These are phyloP conservation scores for Hypoxylon rickii DNA, from an alignment of 495 filamentous ascomycete genomes.

Conservation along the genomic window DNA sequence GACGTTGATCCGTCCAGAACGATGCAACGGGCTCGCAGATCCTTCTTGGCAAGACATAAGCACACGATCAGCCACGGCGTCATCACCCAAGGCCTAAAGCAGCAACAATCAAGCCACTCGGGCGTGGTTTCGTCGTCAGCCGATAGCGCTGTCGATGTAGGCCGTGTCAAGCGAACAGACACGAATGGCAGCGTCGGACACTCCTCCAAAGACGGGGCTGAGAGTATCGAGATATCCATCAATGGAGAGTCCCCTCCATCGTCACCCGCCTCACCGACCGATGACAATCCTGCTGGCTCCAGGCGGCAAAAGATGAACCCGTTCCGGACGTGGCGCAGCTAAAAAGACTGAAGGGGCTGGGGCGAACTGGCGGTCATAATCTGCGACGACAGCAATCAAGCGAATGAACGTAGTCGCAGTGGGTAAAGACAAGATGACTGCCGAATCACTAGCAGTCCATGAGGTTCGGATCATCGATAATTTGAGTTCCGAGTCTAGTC, in stretches of 20 bases:
- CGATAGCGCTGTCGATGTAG: slow-evolving; percentile 25
- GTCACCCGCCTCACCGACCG: slow-evolving; percentile 10
- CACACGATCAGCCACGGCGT: slow-evolving; percentile 30
- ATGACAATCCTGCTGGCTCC: slow-evolving; percentile 18
- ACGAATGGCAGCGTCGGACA: slow-evolving; percentile 23
- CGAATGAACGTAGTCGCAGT: neutral
- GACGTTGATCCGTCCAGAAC: slow-evolving; percentile 37
- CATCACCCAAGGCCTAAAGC: slow-evolving; percentile 9
- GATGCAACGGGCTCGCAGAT: slow-evolving; percentile 34
- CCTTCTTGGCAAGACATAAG: slow-evolving; percentile 36
- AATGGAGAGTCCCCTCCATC: slow-evolving; percentile 20
- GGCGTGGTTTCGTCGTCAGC: slow-evolving; percentile 5
- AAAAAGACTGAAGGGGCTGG: slow-evolving; percentile 19
- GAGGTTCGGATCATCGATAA: neutral
- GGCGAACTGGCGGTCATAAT: neutral
- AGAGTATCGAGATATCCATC: slow-evolving; percentile 21
- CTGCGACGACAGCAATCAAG: neutral
- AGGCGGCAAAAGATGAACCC: slow-evolving; percentile 24
- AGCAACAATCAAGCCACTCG: slow-evolving; percentile 5
- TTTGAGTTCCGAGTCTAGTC: neutral
- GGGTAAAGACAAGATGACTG: neutral
- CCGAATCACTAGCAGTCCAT: neutral
- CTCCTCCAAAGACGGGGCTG: slow-evolving; percentile 28
- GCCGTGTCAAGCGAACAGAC: slow-evolving; percentile 14
- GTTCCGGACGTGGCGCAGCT: slow-evolving; percentile 30